Conservation (phyloP, 139 green algal genomes). For the Chlamydomonas sphaeroides region DNA sequence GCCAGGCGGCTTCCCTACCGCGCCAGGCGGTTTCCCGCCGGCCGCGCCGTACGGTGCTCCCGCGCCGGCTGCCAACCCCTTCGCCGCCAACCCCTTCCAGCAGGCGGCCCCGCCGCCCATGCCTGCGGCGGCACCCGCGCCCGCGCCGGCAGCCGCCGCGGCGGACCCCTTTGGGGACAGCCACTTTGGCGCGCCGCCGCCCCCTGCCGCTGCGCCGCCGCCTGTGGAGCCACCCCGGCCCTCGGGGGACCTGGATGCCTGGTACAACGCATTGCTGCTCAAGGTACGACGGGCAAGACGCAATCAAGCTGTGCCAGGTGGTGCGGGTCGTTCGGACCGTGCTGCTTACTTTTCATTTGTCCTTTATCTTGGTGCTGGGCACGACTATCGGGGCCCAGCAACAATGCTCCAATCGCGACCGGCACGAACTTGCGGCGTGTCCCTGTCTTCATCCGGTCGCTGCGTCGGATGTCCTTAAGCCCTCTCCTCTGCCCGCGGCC, state of each 20-base stretch:
- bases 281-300: slow-evolving; percentile 43
- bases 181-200: not conserved
- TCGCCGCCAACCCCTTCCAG: slow-evolving; percentile 15
- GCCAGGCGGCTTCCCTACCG: not conserved
- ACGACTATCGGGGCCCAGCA: too few relatives aligned
- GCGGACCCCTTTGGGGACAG: slow-evolving; percentile 31
- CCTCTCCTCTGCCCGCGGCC: too few relatives aligned
- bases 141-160: not conserved
- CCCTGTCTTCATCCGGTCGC: too few relatives aligned
- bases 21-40: slow-evolving; percentile 18
- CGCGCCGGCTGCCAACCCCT: slow-evolving; percentile 27
- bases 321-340: too few relatives aligned
- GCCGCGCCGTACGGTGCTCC: slow-evolving; percentile 39
- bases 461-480: too few relatives aligned
- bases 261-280: slow-evolving; percentile 54
- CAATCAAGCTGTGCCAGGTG: too few relatives aligned
- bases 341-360: too few relatives aligned
- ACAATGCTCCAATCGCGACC: too few relatives aligned
- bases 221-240: slow-evolving; percentile 40
- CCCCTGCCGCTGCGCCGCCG: not conserved
- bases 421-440: too few relatives aligned
- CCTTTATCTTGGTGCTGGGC: too few relatives aligned
- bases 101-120: too few relatives aligned
- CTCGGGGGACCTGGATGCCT: slow-evolving; percentile 54
- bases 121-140: not conserved